Evolutionary conservation across 1,284 basidiomycete species (phyloP).

Genomic region (Trichosporon sp.): DNA sequence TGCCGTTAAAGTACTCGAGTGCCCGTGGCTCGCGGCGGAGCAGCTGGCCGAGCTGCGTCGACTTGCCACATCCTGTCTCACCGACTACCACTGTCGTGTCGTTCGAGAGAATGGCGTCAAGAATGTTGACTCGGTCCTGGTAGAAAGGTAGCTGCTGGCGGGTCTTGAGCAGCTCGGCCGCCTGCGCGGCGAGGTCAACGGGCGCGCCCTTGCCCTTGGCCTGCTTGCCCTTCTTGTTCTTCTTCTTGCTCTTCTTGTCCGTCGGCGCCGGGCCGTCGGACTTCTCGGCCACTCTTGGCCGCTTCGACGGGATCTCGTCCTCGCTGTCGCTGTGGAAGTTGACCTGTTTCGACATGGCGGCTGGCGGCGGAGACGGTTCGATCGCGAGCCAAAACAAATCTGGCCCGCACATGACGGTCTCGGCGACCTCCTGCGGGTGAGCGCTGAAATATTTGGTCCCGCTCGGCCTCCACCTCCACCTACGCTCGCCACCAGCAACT

Average conservation of each 20-base stretch:
- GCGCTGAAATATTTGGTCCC: neutral
- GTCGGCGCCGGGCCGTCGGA: neutral
- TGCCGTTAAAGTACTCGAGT: constrained; percentile 25
- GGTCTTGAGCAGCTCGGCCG: constrained; percentile 56
- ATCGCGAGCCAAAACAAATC: constrained; percentile 40
- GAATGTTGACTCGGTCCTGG: constrained; percentile 66
- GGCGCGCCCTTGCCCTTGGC: constrained; percentile 15
- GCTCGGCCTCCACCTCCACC: neutral
- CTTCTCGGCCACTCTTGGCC: neutral
- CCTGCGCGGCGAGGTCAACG: constrained; percentile 25
- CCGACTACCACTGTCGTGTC: constrained; percentile 84
- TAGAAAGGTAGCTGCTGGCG: constrained; percentile 71
- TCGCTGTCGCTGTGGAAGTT: constrained; percentile 6
- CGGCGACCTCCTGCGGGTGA: neutral
- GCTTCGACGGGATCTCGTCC: neutral
- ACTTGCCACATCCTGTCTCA: constrained; percentile 97
- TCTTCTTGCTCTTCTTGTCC: constrained; percentile 9
- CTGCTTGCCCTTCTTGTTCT: constrained; percentile 10
- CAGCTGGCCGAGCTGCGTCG: constrained; percentile 91
- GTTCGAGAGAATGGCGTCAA: constrained; percentile 68
- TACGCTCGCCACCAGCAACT: neutral
- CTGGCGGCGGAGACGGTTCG: constrained; percentile 7
- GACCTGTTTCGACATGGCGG: constrained; percentile 2
- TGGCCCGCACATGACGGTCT: neutral
- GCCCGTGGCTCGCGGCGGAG: constrained; percentile 56